Evolutionary conservation across 257 asterid genomes (phyloP).

Genomic region (Solanum clarkiae): DNA sequence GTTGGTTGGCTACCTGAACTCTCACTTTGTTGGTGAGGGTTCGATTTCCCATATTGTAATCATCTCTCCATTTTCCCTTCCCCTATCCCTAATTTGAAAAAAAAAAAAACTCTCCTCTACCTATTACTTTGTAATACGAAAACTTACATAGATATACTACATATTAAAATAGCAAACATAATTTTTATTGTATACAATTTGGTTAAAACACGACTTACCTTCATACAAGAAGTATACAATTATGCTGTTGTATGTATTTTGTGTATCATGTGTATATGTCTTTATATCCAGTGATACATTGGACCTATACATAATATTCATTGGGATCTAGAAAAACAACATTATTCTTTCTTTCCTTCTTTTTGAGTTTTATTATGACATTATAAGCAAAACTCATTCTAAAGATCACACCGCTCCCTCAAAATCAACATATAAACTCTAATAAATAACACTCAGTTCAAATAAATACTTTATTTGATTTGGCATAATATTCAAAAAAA

Average conservation of each 20-base stretch:
- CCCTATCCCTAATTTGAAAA: too few relatives aligned
- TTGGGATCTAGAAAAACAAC: background rate
- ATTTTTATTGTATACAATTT: too few relatives aligned
- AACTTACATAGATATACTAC: too few relatives aligned
- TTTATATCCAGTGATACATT: background rate
- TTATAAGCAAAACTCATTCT: background rate
- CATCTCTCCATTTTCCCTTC: too few relatives aligned
- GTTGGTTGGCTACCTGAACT: too few relatives aligned
- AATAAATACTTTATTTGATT: background rate
- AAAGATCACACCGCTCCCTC: background rate
- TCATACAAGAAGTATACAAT: too few relatives aligned
- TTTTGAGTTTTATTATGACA: background rate
- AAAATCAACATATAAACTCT: background rate
- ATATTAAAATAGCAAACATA: too few relatives aligned
- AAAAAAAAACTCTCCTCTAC: background rate
- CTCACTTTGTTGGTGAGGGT: too few relatives aligned
- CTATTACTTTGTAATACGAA: background rate
- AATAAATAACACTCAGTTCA: background rate
- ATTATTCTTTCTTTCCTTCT: background rate
- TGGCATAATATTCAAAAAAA: too few relatives aligned
- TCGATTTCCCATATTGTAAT: too few relatives aligned
- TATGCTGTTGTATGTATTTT: too few relatives aligned
- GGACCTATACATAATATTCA: background rate
- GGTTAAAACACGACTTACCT: too few relatives aligned
- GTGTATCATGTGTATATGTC: background rate